Base-by-base conservation (phyloP, 345 rosid genomes). In the Gossypium longicalyx region DNA sequence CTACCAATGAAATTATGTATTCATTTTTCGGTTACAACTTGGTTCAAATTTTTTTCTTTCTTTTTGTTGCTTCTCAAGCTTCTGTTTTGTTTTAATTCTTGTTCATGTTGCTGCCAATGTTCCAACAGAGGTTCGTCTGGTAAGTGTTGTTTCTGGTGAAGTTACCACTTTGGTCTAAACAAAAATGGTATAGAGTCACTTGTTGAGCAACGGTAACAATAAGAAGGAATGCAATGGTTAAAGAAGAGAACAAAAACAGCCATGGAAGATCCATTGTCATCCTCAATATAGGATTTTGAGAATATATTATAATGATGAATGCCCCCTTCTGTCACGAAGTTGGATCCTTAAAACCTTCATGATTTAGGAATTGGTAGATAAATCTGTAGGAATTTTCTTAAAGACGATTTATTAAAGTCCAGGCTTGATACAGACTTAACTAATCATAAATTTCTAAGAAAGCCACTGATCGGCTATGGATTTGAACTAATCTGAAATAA, bases 91-190 rank as follows among this genome's bases (percentile, higher is more conserved):
- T 22, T 22, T 22, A 1, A 22, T 1, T 22, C 1, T 22, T 22
- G 23, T 22, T 22, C 23, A 1, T 22, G 23, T 22, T 22, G 23
- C 23, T 22, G 23, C 23, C 23, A 22, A 22, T 22, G 23, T 22
- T 22, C 23, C 23, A 22, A 22, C 23, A 22, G n/a, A n/a, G n/a
- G n/a, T 78, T 81, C 61, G 45, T 13, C 7, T 71, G 43, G 67
- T 66, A 81, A 4, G 77, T 47, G 60, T 41, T 16, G 5, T 78
- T 74, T 7, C 77, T 48, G 66, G 52, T 71, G 63, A 76, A 83
- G 71, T 43, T 49, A 48, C 80, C 83, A 4, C 10, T 72, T 8
- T 1, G 23, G 48, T 48, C 4, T 11, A 67, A 12, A 66, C 83
- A 71, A 7, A 17, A 71, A 16, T 27, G 2, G 53, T 10, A 29